Base-by-base conservation (phyloP, 1,284 basidiomycete species). In the Butyriboletus appendiculatus region DNA sequence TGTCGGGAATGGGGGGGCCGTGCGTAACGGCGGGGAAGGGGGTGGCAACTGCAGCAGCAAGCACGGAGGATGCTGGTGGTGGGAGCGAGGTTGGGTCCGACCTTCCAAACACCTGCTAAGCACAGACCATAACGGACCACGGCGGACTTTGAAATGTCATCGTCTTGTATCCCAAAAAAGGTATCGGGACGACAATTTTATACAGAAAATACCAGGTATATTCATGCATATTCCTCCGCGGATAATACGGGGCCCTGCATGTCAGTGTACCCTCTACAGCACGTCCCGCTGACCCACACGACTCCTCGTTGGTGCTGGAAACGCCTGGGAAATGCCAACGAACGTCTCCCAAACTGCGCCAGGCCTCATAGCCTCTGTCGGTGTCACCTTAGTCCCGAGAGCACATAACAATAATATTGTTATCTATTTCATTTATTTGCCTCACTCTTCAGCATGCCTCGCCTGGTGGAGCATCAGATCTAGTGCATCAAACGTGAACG, bases 51-150 rank as follows among this genome's bases (percentile, higher is more conserved):
- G 50, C 55, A 47, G 40, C 60, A 69, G 54, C 61, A 59, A 68
- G 61, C 49, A 59, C 63, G 62, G 68, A 69, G 66, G 68, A 71
- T 70, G 67, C 63, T 73, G 71, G 67, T 72, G 71, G 67, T 69
- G 71, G 71, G 71, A 69, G 67, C 70, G 71, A 73, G 67, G 71
- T 71, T 71, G 66, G 57, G 67, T 72, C 71, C 71, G 67, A 68
- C 68, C 67, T 72, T 69, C 71, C 67, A 69, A 69, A 69, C 64
- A 66, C 66, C 63, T 68, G 68, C 68, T 69, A 70, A 68, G 66
- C 69, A 72, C 66, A 68, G 69, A 68, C 66, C 66, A 71, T 68
- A 69, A 69, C 66, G 50, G 66, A 69, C 68, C 56, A 66, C 45
- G 52, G 47, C 66, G 66, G 66, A 69, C 57, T 71, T 69, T 68